These are phyloP conservation scores for Tetracladium setigerum DNA, from an alignment of 495 filamentous ascomycete genomes.

Conservation along the genomic window DNA sequence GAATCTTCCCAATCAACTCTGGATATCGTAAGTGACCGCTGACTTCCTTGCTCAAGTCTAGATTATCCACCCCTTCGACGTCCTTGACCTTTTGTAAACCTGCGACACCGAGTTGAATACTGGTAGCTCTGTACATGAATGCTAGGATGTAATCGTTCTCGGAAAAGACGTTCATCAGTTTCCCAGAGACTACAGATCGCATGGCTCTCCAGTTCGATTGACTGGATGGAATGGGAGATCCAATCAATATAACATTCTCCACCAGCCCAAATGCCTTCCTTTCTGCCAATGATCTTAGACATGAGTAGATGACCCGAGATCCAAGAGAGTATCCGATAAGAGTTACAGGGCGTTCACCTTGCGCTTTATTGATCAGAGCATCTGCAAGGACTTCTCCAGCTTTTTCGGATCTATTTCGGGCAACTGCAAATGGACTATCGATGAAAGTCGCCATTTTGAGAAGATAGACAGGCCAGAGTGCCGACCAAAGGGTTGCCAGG, in stretches of 20 bases:
- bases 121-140: constrained; percentile 48
- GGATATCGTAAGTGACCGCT: constrained; percentile 48
- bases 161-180: constrained; percentile 52
- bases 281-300: constrained; percentile 66
- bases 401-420: constrained; percentile 76
- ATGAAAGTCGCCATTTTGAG: constrained; percentile 75
- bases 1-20: constrained; percentile 42
- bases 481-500: constrained; percentile 62
- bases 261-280: constrained; percentile 77
- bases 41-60: constrained; percentile 45
- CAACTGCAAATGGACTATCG: constrained; percentile 85
- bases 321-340: constrained; percentile 86
- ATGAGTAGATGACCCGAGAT: constrained; percentile 78
- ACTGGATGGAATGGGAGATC: constrained; percentile 64
- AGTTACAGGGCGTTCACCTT: constrained; percentile 86
- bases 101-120: constrained; percentile 47
- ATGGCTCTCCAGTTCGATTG: constrained; percentile 42
- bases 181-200: constrained; percentile 45
- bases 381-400: constrained; percentile 80
- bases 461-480: constrained; percentile 68
- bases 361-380: constrained; percentile 75
- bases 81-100: constrained; percentile 45
- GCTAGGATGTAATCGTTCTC: constrained; percentile 52
- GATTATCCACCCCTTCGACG: constrained; percentile 47
- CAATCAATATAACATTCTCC: constrained; percentile 78